A percentile compares a stretch with the other conserved stretches of the same genome.
These are phyloP conservation scores for Acanthamoeba culbertsoni DNA, from an alignment of 208 protist species.

Conservation along the genomic window DNA sequence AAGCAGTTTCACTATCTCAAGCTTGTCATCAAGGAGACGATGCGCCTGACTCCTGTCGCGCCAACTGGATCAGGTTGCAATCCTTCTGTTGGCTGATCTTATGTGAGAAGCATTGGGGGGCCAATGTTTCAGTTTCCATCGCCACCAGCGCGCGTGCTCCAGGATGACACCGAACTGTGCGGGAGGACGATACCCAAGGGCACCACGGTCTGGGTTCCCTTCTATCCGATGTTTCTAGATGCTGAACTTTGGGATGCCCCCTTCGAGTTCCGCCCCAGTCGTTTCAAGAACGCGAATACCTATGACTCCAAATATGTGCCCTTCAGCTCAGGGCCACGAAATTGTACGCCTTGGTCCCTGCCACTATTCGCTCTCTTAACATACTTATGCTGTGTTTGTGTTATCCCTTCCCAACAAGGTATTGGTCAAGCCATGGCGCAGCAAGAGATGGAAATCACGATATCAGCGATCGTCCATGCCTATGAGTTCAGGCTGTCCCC, in stretches of 20 bases:
- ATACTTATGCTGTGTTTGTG: not conserved
- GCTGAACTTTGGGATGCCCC: not conserved
- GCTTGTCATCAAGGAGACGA: not conserved
- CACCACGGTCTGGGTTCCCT: not conserved
- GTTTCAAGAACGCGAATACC: not conserved
- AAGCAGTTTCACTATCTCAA: not conserved
- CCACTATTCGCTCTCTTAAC: not conserved
- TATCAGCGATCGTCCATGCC: not conserved
- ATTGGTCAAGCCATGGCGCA: not conserved
- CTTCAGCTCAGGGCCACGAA: not conserved
- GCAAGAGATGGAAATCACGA: slow-evolving; percentile 7
- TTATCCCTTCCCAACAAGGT: not conserved
- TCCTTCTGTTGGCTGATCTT: too few relatives aligned
- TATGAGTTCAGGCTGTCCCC: not conserved
- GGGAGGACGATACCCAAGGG: not conserved
- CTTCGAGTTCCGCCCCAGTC: not conserved
- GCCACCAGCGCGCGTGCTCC: not conserved
- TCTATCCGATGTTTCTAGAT: slow-evolving; percentile 16
- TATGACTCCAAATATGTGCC: not conserved
- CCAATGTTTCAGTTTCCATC: not conserved
- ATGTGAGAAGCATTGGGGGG: not conserved
- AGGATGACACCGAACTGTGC: not conserved
- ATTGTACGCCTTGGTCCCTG: not conserved
- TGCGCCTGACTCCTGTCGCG: not conserved
- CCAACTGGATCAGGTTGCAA: not conserved